These are phyloP conservation scores for Xylariaceae sp. DNA, from an alignment of 2,329 filamentous ascomycete genomes.

Conservation along the genomic window DNA sequence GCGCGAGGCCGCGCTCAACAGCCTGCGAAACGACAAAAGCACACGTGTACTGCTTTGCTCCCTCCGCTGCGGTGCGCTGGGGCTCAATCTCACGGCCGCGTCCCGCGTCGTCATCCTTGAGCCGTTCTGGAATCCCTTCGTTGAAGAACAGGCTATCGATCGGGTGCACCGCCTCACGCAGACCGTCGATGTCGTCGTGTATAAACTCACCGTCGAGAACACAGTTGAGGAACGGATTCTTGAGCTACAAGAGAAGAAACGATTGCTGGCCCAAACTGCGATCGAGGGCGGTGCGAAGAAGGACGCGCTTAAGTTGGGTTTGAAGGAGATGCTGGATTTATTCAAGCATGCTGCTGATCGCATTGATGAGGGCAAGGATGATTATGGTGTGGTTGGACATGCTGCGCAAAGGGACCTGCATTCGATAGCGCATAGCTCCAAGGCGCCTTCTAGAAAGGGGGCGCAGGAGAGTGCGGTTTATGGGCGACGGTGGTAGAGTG, in stretches of 20 bases:
- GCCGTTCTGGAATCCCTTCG: constrained; percentile 99
- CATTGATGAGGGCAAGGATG: constrained; percentile 30
- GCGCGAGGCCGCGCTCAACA: constrained; percentile 79
- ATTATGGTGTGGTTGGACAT: not conserved
- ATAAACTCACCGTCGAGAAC: constrained; percentile 82
- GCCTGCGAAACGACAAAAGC: constrained; percentile 67
- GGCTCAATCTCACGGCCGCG: constrained; percentile 90
- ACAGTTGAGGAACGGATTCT: constrained; percentile 93
- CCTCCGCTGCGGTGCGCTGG: constrained; percentile 87
- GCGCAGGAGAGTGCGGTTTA: constrained; percentile 14
- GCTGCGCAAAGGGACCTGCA: not conserved
- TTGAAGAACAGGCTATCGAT: constrained; percentile 98
- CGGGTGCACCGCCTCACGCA: constrained; percentile 98
- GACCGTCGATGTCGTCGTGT: constrained; percentile 89
- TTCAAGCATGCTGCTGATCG: constrained; percentile 65
- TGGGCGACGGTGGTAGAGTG: constrained; percentile 18
- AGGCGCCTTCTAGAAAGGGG: constrained; percentile 4
- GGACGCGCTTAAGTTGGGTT: constrained; percentile 73
- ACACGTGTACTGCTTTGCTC: constrained; percentile 87
- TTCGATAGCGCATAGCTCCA: constrained; percentile 1
- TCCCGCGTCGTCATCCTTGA: constrained; percentile 92
- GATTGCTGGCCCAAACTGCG: constrained; percentile 82
- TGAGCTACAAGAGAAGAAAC: constrained; percentile 91
- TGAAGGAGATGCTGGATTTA: constrained; percentile 89
- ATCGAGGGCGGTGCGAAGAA: constrained; percentile 78